These are phyloP conservation scores for Botrytis sinoallii DNA, from an alignment of 2,329 filamentous ascomycete species.

Conservation along the genomic window DNA sequence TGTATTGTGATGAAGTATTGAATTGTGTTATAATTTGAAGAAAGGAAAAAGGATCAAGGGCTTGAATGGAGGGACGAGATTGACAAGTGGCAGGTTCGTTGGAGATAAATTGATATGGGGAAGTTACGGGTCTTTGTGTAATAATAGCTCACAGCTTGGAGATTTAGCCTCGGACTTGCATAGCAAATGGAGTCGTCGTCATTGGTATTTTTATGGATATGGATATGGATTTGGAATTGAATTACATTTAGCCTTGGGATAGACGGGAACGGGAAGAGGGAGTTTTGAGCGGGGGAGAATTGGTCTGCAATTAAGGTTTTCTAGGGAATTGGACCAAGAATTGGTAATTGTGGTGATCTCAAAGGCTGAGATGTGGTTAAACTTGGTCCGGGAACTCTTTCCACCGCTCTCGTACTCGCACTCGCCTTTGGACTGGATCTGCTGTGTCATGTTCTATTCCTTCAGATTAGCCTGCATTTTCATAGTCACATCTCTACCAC, in stretches of 20 bases:
- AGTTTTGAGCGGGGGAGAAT: background rate
- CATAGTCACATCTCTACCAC: background rate
- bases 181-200: constrained; percentile 2
- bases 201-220: background rate
- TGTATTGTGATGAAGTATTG: background rate
- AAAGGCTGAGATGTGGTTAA: background rate
- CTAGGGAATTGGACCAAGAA: background rate
- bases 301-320: background rate
- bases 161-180: constrained; percentile 8
- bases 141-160: background rate
- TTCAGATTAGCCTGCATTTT: background rate
- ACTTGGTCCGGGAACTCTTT: background rate
- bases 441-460: background rate
- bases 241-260: constrained; percentile 6
- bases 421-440: background rate
- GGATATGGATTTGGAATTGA: background rate
- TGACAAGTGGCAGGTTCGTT: constrained; percentile 10
- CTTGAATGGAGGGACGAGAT: background rate
- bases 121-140: background rate
- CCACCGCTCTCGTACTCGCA: background rate
- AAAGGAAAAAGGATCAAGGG: background rate
- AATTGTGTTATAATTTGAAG: background rate
- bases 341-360: constrained; percentile 10
- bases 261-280: background rate
- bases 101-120: constrained; percentile 4